Evolutionary conservation across 306 rosid genomes (phyloP), one percentile per base, ranked within the genome.

Genomic region (Cicer yamashitae): DNA sequence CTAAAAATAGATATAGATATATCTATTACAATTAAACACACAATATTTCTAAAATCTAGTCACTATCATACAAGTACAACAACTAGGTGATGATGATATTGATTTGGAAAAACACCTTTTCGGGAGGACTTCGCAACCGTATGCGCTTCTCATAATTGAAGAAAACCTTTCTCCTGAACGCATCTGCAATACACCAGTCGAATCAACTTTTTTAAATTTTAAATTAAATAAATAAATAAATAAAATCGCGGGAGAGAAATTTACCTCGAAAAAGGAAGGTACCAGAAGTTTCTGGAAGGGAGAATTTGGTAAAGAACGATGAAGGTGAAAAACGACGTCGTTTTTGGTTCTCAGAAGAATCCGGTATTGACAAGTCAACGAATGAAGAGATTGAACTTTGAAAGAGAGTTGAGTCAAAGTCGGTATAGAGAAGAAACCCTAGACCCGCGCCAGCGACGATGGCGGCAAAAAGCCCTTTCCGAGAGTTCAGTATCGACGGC

Each of bases 71-170:
- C 10, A 43, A n/a, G 6, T 6, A 2, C 37, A 30, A 30, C 37
- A 30, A 30, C 37, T 30, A 30, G 37, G 37, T 30, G 6, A 0
- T 43, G 38, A 15, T 43, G 8, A 65, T 65, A 44, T 17, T 39
- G 14, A 18, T 43, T 6, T 6, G 1, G 8, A 20, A 37, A 59
- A 57, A 6, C 78, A 94, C 97, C 97, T 91, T 94, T 78, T 88
- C 98, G 0, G 98, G 98, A 70, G 97, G 84, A 67, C 98, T 94
- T 43, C 81, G 84, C 86, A 91, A 73, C 46, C 98, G 82, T 0
- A 94, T 82, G 37, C 98, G 98, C 82, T 90, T 94, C 87, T 91
- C 98, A 46, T 94, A 91, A 69, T 91, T 94, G 84, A 91, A 94
- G 87, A 94, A 94, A 74, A 94, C 64, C 79, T 83, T 91, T 78